These are phyloP conservation scores for Hordeum marinum DNA, from an alignment of 176 grass and related monocot genomes.

Conservation along the genomic window DNA sequence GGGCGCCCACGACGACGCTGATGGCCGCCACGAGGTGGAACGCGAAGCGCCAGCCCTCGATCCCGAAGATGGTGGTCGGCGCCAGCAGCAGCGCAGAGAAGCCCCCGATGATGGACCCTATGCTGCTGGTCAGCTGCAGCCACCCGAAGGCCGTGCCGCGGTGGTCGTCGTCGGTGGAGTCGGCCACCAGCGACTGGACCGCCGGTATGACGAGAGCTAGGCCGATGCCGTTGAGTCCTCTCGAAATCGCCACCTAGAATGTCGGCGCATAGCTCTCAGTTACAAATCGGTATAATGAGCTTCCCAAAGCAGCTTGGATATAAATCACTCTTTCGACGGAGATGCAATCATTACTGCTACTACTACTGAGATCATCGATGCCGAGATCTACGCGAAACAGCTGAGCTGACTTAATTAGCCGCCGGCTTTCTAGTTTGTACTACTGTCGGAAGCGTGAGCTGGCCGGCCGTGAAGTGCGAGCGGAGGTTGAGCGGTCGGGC, in stretches of 20 bases:
- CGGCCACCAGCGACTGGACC: slow-evolving; percentile 63
- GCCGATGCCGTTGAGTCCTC: slow-evolving; percentile 71
- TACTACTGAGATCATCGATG: neutral
- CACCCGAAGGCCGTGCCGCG: slow-evolving; percentile 70
- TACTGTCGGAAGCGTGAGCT: too few species aligned
- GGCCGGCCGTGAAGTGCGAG: neutral
- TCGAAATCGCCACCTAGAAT: slow-evolving; percentile 64
- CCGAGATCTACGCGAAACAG: neutral
- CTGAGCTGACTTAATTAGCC: neutral
- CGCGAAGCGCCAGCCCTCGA: slow-evolving; percentile 69
- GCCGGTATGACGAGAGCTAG: slow-evolving; percentile 64
- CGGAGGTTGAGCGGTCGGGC: neutral
- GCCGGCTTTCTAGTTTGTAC: neutral
- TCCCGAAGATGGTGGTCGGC: slow-evolving; percentile 55
- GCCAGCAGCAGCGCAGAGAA: slow-evolving; percentile 54
- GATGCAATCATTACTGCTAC: too few species aligned
- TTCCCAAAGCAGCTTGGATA: neutral
- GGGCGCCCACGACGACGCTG: slow-evolving; percentile 48
- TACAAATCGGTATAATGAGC: neutral
- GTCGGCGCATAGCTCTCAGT: neutral
- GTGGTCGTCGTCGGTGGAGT: slow-evolving; percentile 59
- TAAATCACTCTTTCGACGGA: too few species aligned
- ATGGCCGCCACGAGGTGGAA: slow-evolving; percentile 65
- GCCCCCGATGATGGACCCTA: slow-evolving; percentile 63
- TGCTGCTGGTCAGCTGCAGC: slow-evolving; percentile 54